Conservation (phyloP, 805 yeast species). For the Myxozyma lipomycoides region DNA sequence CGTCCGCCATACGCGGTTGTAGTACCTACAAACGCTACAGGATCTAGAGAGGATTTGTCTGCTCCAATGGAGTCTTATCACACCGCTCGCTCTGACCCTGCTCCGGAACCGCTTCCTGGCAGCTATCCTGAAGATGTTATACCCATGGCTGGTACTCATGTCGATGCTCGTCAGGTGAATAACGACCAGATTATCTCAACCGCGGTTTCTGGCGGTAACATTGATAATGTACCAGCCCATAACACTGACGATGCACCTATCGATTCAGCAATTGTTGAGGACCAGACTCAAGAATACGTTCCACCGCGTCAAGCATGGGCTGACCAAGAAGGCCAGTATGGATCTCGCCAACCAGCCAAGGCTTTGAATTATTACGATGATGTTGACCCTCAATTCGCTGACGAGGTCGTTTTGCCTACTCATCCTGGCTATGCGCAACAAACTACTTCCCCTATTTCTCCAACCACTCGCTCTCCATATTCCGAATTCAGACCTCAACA, state of each 20-base stretch:
- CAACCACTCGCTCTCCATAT: slow-evolving; percentile 10
- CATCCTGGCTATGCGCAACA: slow-evolving; percentile 1
- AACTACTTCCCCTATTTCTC: slow-evolving; percentile 10
- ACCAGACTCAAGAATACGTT: slow-evolving; percentile 5
- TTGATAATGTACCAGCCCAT: background rate
- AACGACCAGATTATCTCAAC: background rate
- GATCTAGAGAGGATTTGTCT: background rate
- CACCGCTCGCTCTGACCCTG: slow-evolving; percentile 7
- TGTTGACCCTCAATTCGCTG: slow-evolving; percentile 23
- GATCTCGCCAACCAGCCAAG: background rate
- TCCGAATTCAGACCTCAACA: slow-evolving; percentile 11
- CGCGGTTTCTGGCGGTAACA: background rate
- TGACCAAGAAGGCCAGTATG: background rate
- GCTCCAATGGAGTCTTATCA: slow-evolving; percentile 4
- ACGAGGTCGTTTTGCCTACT: background rate
- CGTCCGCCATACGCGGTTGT: slow-evolving; percentile 12
- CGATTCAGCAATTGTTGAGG: background rate
- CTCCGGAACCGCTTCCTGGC: slow-evolving; percentile 2
- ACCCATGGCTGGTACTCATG: slow-evolving; percentile 21
- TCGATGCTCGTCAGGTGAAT: background rate
- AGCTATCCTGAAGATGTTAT: background rate
- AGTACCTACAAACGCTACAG: slow-evolving; percentile 1
- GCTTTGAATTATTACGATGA: slow-evolving; percentile 22
- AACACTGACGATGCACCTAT: background rate
- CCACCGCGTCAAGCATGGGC: slow-evolving; percentile 19